Base-by-base conservation (phyloP, 202 grass and related monocot genomes). In the Brachypodium distachyon region DNA sequence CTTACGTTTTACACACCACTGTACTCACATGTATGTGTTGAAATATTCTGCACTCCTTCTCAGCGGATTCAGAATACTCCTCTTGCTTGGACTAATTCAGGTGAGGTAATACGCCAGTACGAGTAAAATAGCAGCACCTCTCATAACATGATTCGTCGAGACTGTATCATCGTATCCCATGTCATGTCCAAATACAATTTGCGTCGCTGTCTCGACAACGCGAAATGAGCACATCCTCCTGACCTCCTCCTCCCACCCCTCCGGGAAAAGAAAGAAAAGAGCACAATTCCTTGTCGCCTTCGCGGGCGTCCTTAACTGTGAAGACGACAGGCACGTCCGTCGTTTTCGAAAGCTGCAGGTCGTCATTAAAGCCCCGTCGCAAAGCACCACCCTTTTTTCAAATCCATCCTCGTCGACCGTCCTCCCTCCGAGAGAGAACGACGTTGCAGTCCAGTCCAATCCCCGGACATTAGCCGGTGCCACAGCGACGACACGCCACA, bases 341-440 rank as follows among this genome's bases (percentile, higher is more conserved):
- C 51, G 40, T 60, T 34, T 26, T 40, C 40, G 38, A 73, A 74
- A 83, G 74, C 75, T 0, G 16, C 17, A n/a, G n/a, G n/a, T 3
- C 13, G 61, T 80, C 80, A 68, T 38, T 67, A 47, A 38, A 84
- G 23, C 55, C 62, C 28, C 23, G 74, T 44, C n/a, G n/a, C n/a
- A n/a, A 72, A 40, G 32, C 41, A 21, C 25, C 67, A 13, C 82
- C 2, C 11, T 26, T 59, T 14, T 19, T 59, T 59, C 67, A 66
- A 58, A 53, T n/a, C n/a, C 49, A 1, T 58, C 73, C 14, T 53
- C 18, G 16, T 29, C 66, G 7, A 17, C 50, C 16, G 0, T 53
- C 14, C 43, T 17, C 21, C 33, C 48, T 9, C 27, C 6, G 0
- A 0, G 85, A 0, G 85, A 87, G 3, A 44, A 34, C 1, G 67